These are phyloP conservation scores for Ceriops tagal DNA, from an alignment of 345 rosid species.

Conservation along the genomic window DNA sequence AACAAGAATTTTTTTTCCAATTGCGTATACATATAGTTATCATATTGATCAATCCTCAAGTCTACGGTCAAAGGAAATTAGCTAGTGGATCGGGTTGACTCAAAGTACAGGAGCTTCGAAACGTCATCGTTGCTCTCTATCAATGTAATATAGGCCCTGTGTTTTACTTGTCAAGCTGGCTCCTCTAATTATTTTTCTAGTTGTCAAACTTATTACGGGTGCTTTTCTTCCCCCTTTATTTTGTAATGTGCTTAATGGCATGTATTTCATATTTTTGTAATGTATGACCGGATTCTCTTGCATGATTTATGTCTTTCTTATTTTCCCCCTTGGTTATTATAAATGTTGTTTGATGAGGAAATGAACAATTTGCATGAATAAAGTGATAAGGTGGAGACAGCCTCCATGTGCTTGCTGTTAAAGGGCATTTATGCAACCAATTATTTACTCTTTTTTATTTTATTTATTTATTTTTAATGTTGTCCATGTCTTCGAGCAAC, in stretches of 20 bases:
- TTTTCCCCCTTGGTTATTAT: too few relatives aligned
- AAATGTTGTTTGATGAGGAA: constrained; percentile 1
- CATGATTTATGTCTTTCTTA: too few relatives aligned
- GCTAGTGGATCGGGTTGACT: constrained; percentile 15
- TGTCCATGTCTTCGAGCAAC: not conserved
- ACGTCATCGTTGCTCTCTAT: too few relatives aligned
- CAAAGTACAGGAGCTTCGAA: too few relatives aligned
- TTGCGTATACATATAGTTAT: not conserved
- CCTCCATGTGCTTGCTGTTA: constrained; percentile 27
- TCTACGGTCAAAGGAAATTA: constrained; percentile 22
- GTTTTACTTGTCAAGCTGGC: too few relatives aligned
- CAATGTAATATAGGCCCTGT: too few relatives aligned
- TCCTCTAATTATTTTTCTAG: too few relatives aligned
- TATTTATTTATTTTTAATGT: not conserved
- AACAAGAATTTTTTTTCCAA: constrained; percentile 10
- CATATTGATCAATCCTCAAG: not conserved
- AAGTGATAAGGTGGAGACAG: constrained; percentile 21
- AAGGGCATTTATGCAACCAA: not conserved
- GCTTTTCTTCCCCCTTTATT: too few relatives aligned
- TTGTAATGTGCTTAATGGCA: too few relatives aligned
- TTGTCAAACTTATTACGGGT: too few relatives aligned
- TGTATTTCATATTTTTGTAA: too few relatives aligned
- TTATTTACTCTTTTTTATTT: not conserved
- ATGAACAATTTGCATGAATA: constrained; percentile 26
- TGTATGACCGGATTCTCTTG: too few relatives aligned